phyloP scores from a whole-genome alignment of 1,284 basidiomycete species.

The Pseudozyma tsukubaensis region DNA sequence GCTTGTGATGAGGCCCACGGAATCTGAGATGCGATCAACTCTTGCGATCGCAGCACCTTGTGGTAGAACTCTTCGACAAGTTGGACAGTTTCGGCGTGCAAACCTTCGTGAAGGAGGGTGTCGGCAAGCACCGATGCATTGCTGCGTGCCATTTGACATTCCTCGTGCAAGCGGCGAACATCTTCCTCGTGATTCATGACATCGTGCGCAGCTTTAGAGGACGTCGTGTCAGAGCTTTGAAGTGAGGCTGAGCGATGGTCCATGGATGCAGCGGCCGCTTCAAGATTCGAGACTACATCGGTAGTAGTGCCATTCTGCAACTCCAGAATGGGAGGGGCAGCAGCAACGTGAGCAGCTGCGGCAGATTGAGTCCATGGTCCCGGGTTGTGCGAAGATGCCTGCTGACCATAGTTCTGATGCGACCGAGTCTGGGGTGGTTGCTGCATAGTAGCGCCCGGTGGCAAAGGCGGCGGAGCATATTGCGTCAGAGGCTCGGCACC shows the following conservation, averaged over 20 bases:
- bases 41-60: conserved; percentile 45
- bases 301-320: not conserved
- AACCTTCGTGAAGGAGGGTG: conserved; percentile 37
- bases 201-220: conserved; percentile 1
- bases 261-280: conserved; percentile 31
- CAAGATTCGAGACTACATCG: conserved; percentile 29
- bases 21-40: conserved; percentile 51
- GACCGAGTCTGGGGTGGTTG: no score
- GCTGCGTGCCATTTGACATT: conserved; percentile 54
- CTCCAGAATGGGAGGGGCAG: no score
- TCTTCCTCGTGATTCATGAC: conserved; percentile 41
- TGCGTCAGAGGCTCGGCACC: not conserved
- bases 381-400: no score
- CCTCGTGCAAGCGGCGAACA: conserved; percentile 53
- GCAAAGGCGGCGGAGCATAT: not conserved
- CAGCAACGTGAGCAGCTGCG: no score
- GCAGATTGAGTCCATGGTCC: no score
- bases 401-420: no score
- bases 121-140: conserved; percentile 53
- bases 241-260: conserved; percentile 12
- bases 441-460: no score
- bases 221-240: conserved; percentile 1
- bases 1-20: conserved; percentile 57
- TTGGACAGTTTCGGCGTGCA: conserved; percentile 20
- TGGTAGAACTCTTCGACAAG: conserved; percentile 45